Evolutionary conservation across 768 basidiomycete genomes (phyloP), one percentile per base, ranked within the genome.

Genomic region (Kwoniella bestiolae): DNA sequence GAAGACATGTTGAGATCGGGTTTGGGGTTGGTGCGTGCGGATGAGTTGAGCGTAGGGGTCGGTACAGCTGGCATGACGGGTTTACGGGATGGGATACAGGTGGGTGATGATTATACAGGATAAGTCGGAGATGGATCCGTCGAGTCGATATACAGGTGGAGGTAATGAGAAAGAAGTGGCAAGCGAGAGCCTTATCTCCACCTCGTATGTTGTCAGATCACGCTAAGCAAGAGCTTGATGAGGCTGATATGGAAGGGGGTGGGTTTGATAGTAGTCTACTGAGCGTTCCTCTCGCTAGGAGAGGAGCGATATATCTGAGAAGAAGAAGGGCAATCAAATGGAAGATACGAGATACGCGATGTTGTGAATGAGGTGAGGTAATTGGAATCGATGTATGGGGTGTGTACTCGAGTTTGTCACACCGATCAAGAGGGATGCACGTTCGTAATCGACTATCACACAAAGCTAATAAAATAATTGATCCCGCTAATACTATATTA

Each of bases 1-100:
- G 64, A 55, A 41, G 64, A 52, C 58, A 60, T 60, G 9, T 49
- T 60, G n/a, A 66, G 52, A 32, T 38, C 52, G 16, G 65, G 65
- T 44, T 66, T 66, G 29, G 58, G 34, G n/a, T 31, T 26, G 7
- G 44, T 38, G 18, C 57, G 50, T 11, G 29, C 9, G 25, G 25
- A 35, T 2, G 35, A 51, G 6, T 52, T n/a, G n/a, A n/a, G 65
- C 4, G 35, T 16, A 29, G 57, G 57, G 0, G 51, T 66, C 3
- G 65, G 65, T 8, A 66, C 3, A 18, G 56, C 56, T 34, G 63
- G 63, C 63, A 65, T 66, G 50, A 12, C n/a, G 49, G 32, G 50
- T 18, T 28, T 32, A 25, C 23, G 29, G 18, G 23, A 21, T 16
- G 9, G 34, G 53, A 14, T 31, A n/a, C 41, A 18, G 18, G 31